Evolutionary conservation across 2,329 filamentous ascomycete genomes (phyloP).

Genomic region (Fonsecaea pedrosoi): DNA sequence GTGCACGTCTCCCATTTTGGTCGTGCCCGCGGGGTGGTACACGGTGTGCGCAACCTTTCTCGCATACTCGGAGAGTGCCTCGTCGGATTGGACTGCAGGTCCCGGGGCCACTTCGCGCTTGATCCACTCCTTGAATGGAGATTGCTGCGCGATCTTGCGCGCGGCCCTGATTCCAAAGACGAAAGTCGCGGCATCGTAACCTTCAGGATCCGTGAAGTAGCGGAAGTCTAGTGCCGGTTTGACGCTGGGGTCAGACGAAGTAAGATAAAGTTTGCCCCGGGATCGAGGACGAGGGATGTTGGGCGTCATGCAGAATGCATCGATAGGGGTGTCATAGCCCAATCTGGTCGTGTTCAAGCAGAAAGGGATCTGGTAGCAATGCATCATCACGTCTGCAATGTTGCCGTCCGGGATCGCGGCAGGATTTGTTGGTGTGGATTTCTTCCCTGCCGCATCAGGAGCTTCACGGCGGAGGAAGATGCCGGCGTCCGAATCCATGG

Average conservation of each 20-base stretch:
- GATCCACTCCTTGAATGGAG: slow-evolving; percentile 82
- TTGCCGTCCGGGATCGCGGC: slow-evolving; percentile 68
- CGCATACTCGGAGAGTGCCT: slow-evolving; percentile 81
- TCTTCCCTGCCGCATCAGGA: slow-evolving; percentile 68
- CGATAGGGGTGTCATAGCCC: slow-evolving; percentile 73
- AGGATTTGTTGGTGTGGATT: slow-evolving; percentile 50
- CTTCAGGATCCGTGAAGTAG: slow-evolving; percentile 86
- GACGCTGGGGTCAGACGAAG: slow-evolving; percentile 73
- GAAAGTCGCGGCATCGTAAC: slow-evolving; percentile 82
- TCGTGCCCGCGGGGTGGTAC: slow-evolving; percentile 87
- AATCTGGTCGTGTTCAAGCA: slow-evolving; percentile 82
- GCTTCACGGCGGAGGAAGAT: slow-evolving; percentile 83
- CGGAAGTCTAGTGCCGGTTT: slow-evolving; percentile 87
- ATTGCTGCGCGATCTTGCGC: slow-evolving; percentile 75
- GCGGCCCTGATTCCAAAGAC: slow-evolving; percentile 78
- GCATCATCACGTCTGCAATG: slow-evolving; percentile 90
- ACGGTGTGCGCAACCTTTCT: slow-evolving; percentile 83
- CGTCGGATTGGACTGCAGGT: slow-evolving; percentile 74
- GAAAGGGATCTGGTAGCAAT: slow-evolving; percentile 96
- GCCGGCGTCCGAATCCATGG: slow-evolving; percentile 88
- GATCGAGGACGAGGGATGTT: slow-evolving; percentile 86
- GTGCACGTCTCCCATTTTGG: slow-evolving; percentile 81
- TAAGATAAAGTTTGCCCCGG: slow-evolving; percentile 77
- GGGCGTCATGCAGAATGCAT: slow-evolving; percentile 92
- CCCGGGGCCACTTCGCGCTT: slow-evolving; percentile 82